Percentiles rank a stretch among this genome's conserved stretches.
These are phyloP conservation scores for Phaeolepiota aurea DNA, from an alignment of 768 basidiomycete genomes.

Conservation along the genomic window DNA sequence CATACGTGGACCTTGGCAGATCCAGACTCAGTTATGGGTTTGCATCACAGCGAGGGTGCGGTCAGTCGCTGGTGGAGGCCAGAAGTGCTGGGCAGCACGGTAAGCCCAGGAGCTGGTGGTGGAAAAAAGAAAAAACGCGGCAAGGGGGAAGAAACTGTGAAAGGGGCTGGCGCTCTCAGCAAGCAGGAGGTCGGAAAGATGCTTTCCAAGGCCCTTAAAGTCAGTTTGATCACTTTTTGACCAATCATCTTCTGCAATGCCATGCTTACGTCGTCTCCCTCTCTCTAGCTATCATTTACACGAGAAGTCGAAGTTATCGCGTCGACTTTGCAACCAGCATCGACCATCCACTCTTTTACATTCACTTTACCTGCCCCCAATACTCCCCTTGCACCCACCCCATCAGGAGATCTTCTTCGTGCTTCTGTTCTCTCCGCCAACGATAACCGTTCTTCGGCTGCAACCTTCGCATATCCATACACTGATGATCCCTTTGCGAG, in stretches of 20 bases:
- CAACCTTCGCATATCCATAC: slow-evolving; percentile 70
- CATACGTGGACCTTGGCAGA: slow-evolving; percentile 88
- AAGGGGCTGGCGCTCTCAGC: slow-evolving; percentile 72
- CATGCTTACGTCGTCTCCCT: slow-evolving; percentile 3
- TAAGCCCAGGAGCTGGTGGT: slow-evolving; percentile 77
- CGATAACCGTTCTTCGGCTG: slow-evolving; percentile 57
- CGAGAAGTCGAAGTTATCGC: slow-evolving; percentile 93
- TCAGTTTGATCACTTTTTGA: slow-evolving; percentile 16
- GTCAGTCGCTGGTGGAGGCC: slow-evolving; percentile 88
- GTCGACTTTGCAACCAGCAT: slow-evolving; percentile 89
- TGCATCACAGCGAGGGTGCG: slow-evolving; percentile 78
- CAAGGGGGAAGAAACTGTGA: slow-evolving; percentile 57
- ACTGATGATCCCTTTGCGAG: slow-evolving; percentile 70
- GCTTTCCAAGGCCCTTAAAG: slow-evolving; percentile 87
- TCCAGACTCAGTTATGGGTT: slow-evolving; percentile 70
- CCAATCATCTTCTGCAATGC: slow-evolving; percentile 3
- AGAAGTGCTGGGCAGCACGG: slow-evolving; percentile 83
- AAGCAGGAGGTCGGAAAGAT: slow-evolving; percentile 88
- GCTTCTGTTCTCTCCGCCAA: slow-evolving; percentile 63
- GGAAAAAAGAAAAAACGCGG: slow-evolving; percentile 67
- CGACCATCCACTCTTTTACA: slow-evolving; percentile 87
- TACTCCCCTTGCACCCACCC: slow-evolving; percentile 68
- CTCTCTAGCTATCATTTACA: slow-evolving; percentile 71
- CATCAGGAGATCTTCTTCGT: slow-evolving; percentile 64
- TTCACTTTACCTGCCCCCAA: slow-evolving; percentile 76